phyloP scores from a whole-genome alignment of 2,329 filamentous ascomycete species.

The Nothopassalora personata region DNA sequence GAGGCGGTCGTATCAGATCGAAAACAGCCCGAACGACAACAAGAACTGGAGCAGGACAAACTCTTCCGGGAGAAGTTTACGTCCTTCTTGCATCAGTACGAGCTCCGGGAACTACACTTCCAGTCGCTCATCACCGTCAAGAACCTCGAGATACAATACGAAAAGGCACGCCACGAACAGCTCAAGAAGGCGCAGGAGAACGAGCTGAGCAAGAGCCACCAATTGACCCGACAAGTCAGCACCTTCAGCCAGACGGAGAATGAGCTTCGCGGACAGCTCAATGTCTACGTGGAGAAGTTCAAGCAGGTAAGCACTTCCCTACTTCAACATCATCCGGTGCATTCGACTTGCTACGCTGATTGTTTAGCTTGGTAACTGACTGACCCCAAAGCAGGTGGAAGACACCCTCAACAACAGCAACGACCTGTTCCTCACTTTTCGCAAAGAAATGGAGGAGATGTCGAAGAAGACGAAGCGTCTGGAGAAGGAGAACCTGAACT shows the following conservation, averaged over 20 bases:
- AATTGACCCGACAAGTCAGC: conserved; percentile 84
- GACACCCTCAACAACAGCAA: conserved; percentile 98
- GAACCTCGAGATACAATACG: conserved; percentile 89
- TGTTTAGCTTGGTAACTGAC: conserved; percentile 31
- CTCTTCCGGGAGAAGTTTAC: conserved; percentile 80
- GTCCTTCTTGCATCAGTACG: conserved; percentile 93
- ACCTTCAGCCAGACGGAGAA: conserved; percentile 95
- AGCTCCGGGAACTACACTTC: conserved; percentile 90
- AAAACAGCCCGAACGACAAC: conserved; percentile 65
- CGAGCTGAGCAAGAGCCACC: conserved; percentile 73
- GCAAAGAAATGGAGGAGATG: conserved; percentile 99
- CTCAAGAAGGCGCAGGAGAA: conserved; percentile 83
- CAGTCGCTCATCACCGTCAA: conserved; percentile 88
- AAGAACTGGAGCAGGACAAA: conserved; percentile 85
- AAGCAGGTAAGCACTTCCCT: conserved; percentile 68
- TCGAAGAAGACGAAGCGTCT: conserved; percentile 96
- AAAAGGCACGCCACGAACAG: conserved; percentile 81
- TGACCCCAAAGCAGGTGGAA: conserved; percentile 70
- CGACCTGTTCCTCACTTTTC: conserved; percentile 91
- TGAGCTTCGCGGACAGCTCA: conserved; percentile 88
- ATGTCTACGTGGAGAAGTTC: conserved; percentile 98
- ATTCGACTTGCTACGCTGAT: conserved; percentile 1
- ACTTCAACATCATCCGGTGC: neutral
- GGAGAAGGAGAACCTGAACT: conserved; percentile 89
- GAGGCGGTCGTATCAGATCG: conserved; percentile 84